phyloP scores from a whole-genome alignment of 2,329 filamentous ascomycete species.

The Pestalotiopsis sp. region DNA sequence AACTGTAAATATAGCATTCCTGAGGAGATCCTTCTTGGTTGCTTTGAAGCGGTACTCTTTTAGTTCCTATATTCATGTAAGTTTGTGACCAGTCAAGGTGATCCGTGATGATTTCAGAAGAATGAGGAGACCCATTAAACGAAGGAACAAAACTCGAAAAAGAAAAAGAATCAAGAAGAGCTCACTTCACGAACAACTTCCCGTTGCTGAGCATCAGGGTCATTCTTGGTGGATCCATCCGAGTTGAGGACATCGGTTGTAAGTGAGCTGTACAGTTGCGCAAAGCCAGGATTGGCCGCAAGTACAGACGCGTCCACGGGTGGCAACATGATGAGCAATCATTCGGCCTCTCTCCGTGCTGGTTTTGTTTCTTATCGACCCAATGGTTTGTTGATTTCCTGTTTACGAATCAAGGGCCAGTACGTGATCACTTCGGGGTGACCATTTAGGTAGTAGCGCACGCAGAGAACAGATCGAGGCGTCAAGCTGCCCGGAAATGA shows the following conservation, averaged over 20 bases:
- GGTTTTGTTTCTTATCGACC: no score
- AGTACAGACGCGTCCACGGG: constrained; percentile 59
- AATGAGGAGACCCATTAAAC: background rate
- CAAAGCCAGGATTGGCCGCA: constrained; percentile 61
- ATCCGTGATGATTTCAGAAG: background rate
- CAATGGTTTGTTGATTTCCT: background rate
- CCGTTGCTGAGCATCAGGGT: constrained; percentile 52
- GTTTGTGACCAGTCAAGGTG: background rate
- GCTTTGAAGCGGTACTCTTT: constrained; percentile 48
- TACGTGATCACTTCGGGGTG: no score
- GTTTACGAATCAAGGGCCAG: no score
- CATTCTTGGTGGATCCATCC: constrained; percentile 60
- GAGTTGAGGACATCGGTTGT: constrained; percentile 57
- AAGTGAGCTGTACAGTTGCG: constrained; percentile 58
- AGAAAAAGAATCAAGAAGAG: background rate
- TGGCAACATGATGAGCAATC: constrained; percentile 52
- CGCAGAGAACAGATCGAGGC: no score
- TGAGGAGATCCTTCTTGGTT: constrained; percentile 55
- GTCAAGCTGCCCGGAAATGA: no score
- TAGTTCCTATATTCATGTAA: constrained; percentile 47
- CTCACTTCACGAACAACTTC: constrained; percentile 52
- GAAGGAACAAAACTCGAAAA: background rate
- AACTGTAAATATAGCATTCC: constrained; percentile 51
- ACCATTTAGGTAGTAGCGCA: no score
- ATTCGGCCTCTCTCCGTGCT: background rate